phyloP scores from a whole-genome alignment of 2,329 filamentous ascomycete genomes.

The Gaeumannomyces tritici region DNA sequence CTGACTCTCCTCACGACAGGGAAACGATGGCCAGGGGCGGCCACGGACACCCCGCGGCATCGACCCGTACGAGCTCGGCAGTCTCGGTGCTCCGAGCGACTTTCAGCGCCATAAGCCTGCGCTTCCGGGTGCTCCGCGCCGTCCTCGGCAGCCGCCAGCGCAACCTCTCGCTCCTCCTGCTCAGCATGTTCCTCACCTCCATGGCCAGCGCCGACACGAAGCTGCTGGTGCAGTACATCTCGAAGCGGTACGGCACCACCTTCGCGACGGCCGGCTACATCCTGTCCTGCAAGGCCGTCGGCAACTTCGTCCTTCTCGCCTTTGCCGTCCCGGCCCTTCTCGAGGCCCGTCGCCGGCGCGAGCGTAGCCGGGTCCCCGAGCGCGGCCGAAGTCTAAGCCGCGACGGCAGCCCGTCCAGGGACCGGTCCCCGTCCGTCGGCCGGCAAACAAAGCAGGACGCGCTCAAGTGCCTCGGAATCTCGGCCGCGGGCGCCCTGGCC shows the following conservation, averaged over 20 bases:
- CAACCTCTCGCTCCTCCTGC: constrained; percentile 31
- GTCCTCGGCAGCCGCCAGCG: constrained; percentile 26
- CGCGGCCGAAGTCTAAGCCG: constrained; percentile 3
- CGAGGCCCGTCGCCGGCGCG: constrained; percentile 23
- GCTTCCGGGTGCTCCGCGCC: constrained; percentile 18
- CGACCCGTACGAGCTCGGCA: no score
- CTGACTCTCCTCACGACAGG: constrained; percentile 9
- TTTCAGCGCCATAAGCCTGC: constrained; percentile 4
- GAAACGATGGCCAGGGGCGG: constrained; percentile 10
- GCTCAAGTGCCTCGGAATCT: constrained; percentile 25
- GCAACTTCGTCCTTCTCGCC: constrained; percentile 35
- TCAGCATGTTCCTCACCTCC: constrained; percentile 35
- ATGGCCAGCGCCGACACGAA: constrained; percentile 42
- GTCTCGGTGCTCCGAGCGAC: not conserved
- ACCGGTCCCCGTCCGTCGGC: no score
- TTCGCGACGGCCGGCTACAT: constrained; percentile 38
- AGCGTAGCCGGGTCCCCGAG: not conserved
- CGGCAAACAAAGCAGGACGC: constrained; percentile 18
- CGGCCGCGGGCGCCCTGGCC: constrained; percentile 29
- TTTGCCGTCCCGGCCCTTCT: constrained; percentile 29
- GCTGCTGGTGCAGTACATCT: constrained; percentile 39
- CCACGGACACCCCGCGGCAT: not conserved
- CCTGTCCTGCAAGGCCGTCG: constrained; percentile 34
- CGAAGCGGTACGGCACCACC: constrained; percentile 34
- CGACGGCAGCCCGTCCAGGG: not conserved